These are phyloP conservation scores for Rhododendron griersonianum DNA, from an alignment of 148 eudicot species.

Conservation along the genomic window DNA sequence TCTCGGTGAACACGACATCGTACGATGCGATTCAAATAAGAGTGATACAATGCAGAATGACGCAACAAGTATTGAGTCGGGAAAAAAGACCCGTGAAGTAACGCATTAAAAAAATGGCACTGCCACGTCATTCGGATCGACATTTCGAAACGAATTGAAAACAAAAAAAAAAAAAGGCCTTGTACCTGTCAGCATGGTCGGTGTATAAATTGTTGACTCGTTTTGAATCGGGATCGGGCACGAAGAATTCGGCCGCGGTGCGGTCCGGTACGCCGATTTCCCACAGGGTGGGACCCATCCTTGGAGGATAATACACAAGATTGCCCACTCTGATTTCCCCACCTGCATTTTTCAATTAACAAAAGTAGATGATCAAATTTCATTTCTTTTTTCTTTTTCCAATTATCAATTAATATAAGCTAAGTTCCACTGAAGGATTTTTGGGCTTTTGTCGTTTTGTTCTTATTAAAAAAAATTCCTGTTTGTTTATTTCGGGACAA, in stretches of 20 bases:
- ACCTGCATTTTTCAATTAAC: conserved; percentile 30
- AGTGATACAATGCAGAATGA: neutral
- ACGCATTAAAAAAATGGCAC: no score
- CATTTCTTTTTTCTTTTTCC: neutral
- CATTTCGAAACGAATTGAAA: neutral
- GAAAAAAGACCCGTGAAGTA: no score
- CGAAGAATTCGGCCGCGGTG: conserved; percentile 68
- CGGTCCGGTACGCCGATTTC: conserved; percentile 85
- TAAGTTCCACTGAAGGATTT: no score
- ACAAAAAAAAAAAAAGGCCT: neutral
- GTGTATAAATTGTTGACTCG: conserved; percentile 39
- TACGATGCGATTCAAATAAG: neutral
- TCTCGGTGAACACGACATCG: neutral
- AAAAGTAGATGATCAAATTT: neutral
- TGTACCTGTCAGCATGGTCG: conserved; percentile 39
- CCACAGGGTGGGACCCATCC: conserved; percentile 81
- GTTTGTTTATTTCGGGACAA: no score
- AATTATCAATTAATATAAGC: neutral
- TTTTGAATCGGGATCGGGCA: conserved; percentile 53
- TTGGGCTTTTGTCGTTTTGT: no score
- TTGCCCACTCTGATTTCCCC: conserved; percentile 26
- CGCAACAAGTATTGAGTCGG: no score
- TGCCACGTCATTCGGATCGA: neutral
- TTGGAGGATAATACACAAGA: conserved; percentile 47
- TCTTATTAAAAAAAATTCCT: no score